Base-by-base conservation (phyloP, 169 alveolate species). In the Eimeria sp. region DNA sequence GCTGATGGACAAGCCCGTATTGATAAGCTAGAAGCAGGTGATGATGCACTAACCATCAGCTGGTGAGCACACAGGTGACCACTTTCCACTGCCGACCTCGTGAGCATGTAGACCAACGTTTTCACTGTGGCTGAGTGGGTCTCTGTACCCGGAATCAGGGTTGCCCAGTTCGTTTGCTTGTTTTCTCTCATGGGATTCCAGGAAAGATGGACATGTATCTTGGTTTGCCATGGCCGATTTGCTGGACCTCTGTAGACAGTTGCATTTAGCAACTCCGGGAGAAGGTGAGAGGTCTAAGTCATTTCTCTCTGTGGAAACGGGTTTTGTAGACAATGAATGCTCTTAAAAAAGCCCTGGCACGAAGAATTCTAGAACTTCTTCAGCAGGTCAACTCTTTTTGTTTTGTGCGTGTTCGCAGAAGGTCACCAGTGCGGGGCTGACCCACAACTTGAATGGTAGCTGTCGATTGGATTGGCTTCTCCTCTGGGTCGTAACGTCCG, bases 161-260 rank as follows among this genome's bases (percentile, higher is more conserved):
- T 45, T 10, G 0, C 43, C 43, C 47, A 45, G 70, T 5, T 3
- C 1, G 3, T 78, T 47, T 47, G 65, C 34, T 78, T 78, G 9
- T 51, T 18, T 78, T 49, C 47, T n/a, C 27, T 47, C 45, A 18
- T 78, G 22, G 67, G 4, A 43, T 49, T 58, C 54, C 63, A 87
- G 93, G 93, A 34, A 58, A 61, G 93, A 87, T 51, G 93, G 67
- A 0, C 93, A 87, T 82, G 63, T 34, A 18, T 61, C 93, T 27
- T 49, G 0, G 13, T 87, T 87, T 63, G 63, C 82, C n/a, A n/a
- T 61, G 61, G 45, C 47, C 83, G 93, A 87, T 63, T 30, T 87
- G 61, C 22, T 87, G 80, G 93, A 87, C 80, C 93, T 87, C 43
- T 63, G 93, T 63, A 87, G 80, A 63, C 83, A 87, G 93, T 30